These are phyloP conservation scores for Pichia sp. DNA, from an alignment of 1,139 yeast genomes.

Conservation along the genomic window DNA sequence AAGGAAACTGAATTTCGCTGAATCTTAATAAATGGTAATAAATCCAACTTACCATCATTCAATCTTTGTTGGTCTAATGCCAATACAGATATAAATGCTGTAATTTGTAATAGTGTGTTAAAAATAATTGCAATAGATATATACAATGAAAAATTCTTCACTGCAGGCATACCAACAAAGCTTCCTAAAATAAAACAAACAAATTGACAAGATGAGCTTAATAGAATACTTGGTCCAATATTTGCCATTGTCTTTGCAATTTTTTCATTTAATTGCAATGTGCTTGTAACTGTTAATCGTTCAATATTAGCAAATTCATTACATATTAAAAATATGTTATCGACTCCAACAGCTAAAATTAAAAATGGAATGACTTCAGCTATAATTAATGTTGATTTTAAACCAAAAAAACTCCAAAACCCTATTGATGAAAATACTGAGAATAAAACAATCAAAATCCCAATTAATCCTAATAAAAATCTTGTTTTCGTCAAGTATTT, in stretches of 20 bases:
- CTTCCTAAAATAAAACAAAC: conserved; percentile 76
- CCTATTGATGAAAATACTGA: conserved; percentile 84
- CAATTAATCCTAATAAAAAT: conserved; percentile 71
- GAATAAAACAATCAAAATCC: conserved; percentile 70
- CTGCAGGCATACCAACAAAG: conserved; percentile 90
- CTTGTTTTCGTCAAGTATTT: conserved; percentile 49
- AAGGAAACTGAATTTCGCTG: conserved; percentile 19
- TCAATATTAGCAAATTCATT: conserved; percentile 65
- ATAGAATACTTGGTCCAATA: conserved; percentile 82
- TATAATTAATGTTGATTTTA: conserved; percentile 83
- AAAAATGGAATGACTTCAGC: conserved; percentile 97
- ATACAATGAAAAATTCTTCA: conserved; percentile 82
- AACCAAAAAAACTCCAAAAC: conserved; percentile 62
- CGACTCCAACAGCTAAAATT: conserved; percentile 90
- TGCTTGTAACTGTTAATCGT: conserved; percentile 36
- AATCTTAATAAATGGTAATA: conserved; percentile 44
- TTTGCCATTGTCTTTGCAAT: conserved; percentile 59
- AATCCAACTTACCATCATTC: conserved; percentile 55
- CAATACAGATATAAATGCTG: conserved; percentile 71
- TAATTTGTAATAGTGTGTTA: conserved; percentile 73
- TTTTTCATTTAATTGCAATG: conserved; percentile 40
- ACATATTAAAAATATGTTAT: conserved; percentile 79
- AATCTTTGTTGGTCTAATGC: conserved; percentile 60
- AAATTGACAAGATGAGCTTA: conserved; percentile 72
- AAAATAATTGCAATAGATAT: conserved; percentile 81